Conservation (phyloP, 140 eudicot species). For the Oenanthe javanica region DNA sequence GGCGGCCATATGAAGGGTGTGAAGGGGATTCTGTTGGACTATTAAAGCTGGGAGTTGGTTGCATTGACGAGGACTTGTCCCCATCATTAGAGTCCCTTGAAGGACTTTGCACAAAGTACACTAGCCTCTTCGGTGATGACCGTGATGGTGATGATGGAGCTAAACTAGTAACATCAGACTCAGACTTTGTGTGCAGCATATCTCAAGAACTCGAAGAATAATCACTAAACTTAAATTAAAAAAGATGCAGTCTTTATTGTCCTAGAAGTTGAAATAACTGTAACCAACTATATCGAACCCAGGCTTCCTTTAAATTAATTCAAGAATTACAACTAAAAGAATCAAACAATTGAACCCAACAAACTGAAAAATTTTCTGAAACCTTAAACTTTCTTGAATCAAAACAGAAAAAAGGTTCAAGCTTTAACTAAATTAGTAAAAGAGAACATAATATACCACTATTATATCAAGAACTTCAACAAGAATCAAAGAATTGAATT, state of each 20-base stretch:
- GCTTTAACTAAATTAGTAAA: neutral
- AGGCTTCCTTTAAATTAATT: constrained; percentile 36
- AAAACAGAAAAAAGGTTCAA: neutral
- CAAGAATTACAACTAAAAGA: neutral
- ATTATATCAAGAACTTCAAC: neutral
- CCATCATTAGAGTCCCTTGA: constrained; percentile 98
- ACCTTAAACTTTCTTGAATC: neutral
- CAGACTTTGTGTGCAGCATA: constrained; percentile 88
- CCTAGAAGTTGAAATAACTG: constrained; percentile 78
- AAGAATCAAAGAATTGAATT: neutral
- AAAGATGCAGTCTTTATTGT: constrained; percentile 16
- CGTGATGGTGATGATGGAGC: constrained; percentile 85
- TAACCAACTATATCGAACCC: constrained; percentile 80
- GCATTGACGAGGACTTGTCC: constrained; percentile 92
- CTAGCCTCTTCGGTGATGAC: constrained; percentile 81
- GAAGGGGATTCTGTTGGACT: constrained; percentile 95
- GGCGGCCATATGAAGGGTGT: constrained; percentile 89
- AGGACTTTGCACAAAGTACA: constrained; percentile 91
- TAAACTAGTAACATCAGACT: constrained; percentile 88
- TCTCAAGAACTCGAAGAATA: constrained; percentile 7
- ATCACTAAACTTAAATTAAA: neutral
- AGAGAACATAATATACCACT: neutral
- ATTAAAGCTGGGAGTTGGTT: constrained; percentile 74
- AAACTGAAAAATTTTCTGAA: neutral
- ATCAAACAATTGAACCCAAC: neutral